Evolutionary conservation across 2,329 filamentous ascomycete genomes (phyloP).

Genomic region (Fusarium succisae): DNA sequence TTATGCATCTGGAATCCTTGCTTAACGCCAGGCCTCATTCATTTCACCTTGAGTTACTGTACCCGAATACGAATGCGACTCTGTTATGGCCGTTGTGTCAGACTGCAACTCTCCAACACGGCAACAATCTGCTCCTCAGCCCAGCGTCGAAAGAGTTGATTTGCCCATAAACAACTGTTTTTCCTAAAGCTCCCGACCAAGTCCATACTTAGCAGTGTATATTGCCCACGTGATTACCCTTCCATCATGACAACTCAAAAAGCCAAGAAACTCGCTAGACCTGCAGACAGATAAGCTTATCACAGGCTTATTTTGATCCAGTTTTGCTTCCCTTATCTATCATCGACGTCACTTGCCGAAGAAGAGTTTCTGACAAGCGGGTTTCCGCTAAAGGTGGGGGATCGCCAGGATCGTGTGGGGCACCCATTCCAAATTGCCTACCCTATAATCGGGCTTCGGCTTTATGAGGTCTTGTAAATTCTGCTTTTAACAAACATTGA

Average conservation of each 20-base stretch:
- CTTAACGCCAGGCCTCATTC: slow-evolving; percentile 7
- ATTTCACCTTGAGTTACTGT: neutral
- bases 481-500: neutral
- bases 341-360: slow-evolving; percentile 23
- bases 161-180: neutral
- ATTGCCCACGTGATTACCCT: neutral
- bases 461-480: no score
- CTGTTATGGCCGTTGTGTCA: neutral
- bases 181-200: neutral
- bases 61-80: slow-evolving; percentile 23
- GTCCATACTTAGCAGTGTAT: neutral
- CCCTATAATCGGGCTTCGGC: neutral
- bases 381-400: slow-evolving; percentile 29
- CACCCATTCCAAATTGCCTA: neutral
- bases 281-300: slow-evolving; percentile 36
- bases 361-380: neutral
- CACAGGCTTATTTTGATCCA: slow-evolving; percentile 6
- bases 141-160: neutral
- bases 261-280: slow-evolving; percentile 17
- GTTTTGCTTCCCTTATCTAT: neutral
- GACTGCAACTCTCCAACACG: neutral
- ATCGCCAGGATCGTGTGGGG: slow-evolving; percentile 33
- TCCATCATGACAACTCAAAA: neutral
- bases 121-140: neutral
- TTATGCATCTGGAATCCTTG: neutral